Base-by-base conservation (phyloP, 2,329 filamentous ascomycete genomes). In the Lizonia empirigonia region DNA sequence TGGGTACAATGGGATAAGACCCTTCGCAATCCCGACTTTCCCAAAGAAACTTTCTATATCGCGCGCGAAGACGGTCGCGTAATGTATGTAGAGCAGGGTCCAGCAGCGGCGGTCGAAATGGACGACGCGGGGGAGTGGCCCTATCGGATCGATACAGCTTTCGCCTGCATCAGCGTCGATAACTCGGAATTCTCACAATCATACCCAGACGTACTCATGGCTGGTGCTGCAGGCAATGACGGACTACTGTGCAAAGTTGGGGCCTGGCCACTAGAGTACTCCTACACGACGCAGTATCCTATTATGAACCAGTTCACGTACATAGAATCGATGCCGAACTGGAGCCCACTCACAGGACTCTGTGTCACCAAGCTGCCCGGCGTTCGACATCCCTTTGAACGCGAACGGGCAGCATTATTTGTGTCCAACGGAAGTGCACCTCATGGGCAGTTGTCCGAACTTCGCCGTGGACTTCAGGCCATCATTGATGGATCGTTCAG, bases 1-100 rank as follows among this genome's bases (percentile, higher is more conserved):
- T 97, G 91, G 89, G 88, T 88, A 3, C 85, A 88, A 19, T 99
- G 93, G 92, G 85, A 90, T 22, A 84, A 90, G 52, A 89, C 91
- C 2, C 82, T 85, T 52, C 85, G 93, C 7, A 81, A 69, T 46
- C 58, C 60, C 15, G 62, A 85, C 19, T 81, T 81, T 53, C 76
- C 77, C 15, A 85, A 86, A 27, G 94, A 97, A 65, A 85, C 87
- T 53, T 85, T 97, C 39, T 96, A 94, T 66, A 77, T 99, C 13
- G 89, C 88, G 9, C 85, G 92, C 46, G 93, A 97, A 74, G 93
- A 97, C 67, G 94, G 94, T 3, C 78, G 86, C 39, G 81, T 97
- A 8, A 82, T 86, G 45, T 89, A 88, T 58, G 74, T 93, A 4
- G 86, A 91, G 59, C 84, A 90, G 51, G 60, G 59, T 34, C 80